Percentiles rank a stretch among this genome's conserved stretches.
Evolutionary conservation across 495 filamentous ascomycete species (phyloP).

Genomic region (Neurospora sp.): DNA sequence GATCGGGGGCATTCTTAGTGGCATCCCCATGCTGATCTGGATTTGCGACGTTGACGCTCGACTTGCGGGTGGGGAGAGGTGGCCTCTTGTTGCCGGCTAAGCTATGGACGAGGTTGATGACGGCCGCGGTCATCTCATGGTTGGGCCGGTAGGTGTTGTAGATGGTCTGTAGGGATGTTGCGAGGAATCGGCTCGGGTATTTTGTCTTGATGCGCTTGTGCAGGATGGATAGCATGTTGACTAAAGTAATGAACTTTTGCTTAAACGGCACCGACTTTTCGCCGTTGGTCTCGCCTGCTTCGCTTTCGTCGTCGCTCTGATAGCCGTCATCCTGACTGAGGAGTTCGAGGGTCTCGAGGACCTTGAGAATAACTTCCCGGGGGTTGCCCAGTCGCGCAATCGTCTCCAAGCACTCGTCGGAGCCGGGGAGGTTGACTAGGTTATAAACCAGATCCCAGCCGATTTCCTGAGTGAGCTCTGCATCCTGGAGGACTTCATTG

Average conservation of each 20-base stretch:
- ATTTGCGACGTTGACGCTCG: constrained; percentile 47
- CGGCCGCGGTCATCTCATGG: constrained; percentile 57
- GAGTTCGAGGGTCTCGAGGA: constrained; percentile 58
- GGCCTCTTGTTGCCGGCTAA: constrained; percentile 66
- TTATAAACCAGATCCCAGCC: constrained; percentile 93
- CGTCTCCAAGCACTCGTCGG: constrained; percentile 63
- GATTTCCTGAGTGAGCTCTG: constrained; percentile 75
- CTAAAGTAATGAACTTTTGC: constrained; percentile 61
- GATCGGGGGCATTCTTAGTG: constrained; percentile 60
- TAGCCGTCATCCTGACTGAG: constrained; percentile 39
- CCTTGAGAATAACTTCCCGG: constrained; percentile 83
- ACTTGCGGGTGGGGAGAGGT: constrained; percentile 59
- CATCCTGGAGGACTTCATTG: constrained; percentile 73
- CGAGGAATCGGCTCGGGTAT: constrained; percentile 84
- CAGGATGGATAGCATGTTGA: constrained; percentile 74
- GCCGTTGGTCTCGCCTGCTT: constrained; percentile 8
- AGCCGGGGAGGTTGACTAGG: constrained; percentile 66
- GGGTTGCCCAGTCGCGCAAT: constrained; percentile 80
- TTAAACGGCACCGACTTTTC: constrained; percentile 14
- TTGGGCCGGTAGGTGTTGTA: constrained; percentile 55
- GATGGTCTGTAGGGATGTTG: constrained; percentile 74
- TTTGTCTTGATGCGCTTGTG: constrained; percentile 84
- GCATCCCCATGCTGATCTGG: constrained; percentile 34
- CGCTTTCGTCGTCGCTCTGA: constrained; percentile 16
- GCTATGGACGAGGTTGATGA: constrained; percentile 66